Percentiles rank a stretch among this genome's conserved stretches.
Evolutionary conservation across 2,329 filamentous ascomycete species (phyloP).

Genomic region (Trichoderma sp.): DNA sequence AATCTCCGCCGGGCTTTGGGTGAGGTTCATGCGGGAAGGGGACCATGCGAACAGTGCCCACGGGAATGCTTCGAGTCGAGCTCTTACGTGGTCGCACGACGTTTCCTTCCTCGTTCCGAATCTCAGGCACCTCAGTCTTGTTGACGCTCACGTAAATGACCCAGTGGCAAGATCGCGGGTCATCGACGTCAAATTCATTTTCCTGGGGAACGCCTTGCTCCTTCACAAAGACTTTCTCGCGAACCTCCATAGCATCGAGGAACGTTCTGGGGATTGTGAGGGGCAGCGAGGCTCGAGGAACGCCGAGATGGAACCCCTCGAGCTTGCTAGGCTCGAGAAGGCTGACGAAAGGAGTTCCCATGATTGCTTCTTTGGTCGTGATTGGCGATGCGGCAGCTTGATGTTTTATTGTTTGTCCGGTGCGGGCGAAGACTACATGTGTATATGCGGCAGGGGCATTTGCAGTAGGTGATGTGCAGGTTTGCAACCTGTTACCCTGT

Average conservation of each 20-base stretch:
- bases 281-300: slow-evolving; percentile 43
- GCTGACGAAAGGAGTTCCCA: slow-evolving; percentile 51
- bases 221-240: slow-evolving; percentile 57
- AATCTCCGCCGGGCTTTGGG: slow-evolving; percentile 49
- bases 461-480: neutral
- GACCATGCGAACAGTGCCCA: slow-evolving; percentile 76
- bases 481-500: neutral
- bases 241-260: slow-evolving; percentile 61
- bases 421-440: neutral
- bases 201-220: slow-evolving; percentile 59
- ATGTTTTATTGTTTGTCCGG: neutral
- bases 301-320: slow-evolving; percentile 43
- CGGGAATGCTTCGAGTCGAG: slow-evolving; percentile 46
- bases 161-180: slow-evolving; percentile 79
- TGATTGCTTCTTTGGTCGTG: slow-evolving; percentile 24
- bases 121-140: slow-evolving; percentile 41
- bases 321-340: slow-evolving; percentile 49
- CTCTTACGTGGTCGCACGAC: slow-evolving; percentile 43
- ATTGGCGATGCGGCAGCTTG: neutral
- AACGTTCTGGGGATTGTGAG: slow-evolving; percentile 52
- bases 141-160: slow-evolving; percentile 71
- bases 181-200: slow-evolving; percentile 78
- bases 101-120: slow-evolving; percentile 42
- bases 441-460: neutral
- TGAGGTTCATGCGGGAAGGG: slow-evolving; percentile 74